Evolutionary conservation across 805 yeast genomes (phyloP).

Genomic region (Blastobotrys parvus): DNA sequence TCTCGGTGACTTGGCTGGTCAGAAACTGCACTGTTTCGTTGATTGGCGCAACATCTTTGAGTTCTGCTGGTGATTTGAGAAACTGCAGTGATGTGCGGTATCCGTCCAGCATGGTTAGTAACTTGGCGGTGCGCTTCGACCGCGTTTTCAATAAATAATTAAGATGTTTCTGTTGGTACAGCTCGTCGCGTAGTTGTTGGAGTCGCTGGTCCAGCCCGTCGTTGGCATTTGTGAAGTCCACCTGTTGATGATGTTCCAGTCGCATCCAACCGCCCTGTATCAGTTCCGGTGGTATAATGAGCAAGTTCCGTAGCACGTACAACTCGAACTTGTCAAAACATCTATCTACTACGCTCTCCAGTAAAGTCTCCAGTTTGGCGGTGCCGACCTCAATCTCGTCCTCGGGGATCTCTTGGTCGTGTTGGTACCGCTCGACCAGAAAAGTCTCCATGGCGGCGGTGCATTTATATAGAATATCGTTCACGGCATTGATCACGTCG

Average conservation of each 20-base stretch:
- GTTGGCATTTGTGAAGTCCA: conserved; percentile 10
- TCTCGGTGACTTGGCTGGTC: conserved; percentile 1
- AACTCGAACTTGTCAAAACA: conserved; percentile 83
- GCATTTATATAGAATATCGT: conserved; percentile 74
- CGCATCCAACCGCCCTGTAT: conserved; percentile 58
- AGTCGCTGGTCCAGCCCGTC: background rate
- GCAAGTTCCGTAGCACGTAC: conserved; percentile 68
- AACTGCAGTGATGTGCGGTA: conserved; percentile 2
- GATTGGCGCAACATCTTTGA: conserved; percentile 2
- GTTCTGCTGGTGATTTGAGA: background rate
- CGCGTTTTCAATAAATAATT: background rate
- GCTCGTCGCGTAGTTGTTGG: background rate
- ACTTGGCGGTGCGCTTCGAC: background rate
- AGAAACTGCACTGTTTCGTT: conserved; percentile 2
- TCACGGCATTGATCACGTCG: conserved; percentile 81
- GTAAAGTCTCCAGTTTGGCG: conserved; percentile 65
- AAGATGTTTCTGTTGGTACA: conserved; percentile 1
- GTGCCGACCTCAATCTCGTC: conserved; percentile 67
- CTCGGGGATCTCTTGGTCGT: conserved; percentile 9
- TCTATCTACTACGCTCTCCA: conserved; percentile 68
- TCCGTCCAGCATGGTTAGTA: background rate
- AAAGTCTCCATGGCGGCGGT: conserved; percentile 69
- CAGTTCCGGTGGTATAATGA: conserved; percentile 59
- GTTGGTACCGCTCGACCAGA: conserved; percentile 34
- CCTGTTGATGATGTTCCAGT: conserved; percentile 56